Conservation (phyloP, 441 rosid species). For the Adansonia madagascariensis region DNA sequence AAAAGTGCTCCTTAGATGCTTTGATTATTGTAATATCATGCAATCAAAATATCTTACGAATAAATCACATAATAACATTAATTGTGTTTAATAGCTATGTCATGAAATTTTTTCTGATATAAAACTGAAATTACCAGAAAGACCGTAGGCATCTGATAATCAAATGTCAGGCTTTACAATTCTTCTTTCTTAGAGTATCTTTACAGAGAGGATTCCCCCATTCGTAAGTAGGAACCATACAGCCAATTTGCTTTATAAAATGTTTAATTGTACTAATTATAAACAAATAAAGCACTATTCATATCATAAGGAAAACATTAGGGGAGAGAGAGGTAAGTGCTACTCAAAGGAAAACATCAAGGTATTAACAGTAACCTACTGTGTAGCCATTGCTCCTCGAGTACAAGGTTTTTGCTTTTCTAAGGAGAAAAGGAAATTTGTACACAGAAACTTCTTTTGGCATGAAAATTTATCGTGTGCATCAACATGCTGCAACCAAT, state of each 20-base stretch:
- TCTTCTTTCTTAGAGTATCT: conserved; percentile 7
- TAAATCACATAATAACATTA: not conserved
- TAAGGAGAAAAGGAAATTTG: conserved; percentile 66
- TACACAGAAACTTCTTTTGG: conserved; percentile 52
- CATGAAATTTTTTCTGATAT: not conserved
- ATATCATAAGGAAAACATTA: not conserved
- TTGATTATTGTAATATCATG: not conserved
- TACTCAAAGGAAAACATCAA: conserved; percentile 5
- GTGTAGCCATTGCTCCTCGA: conserved; percentile 48
- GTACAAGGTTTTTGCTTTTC: conserved; percentile 62
- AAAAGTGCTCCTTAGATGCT: not conserved
- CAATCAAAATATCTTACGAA: not conserved
- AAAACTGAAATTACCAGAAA: conserved; percentile 18
- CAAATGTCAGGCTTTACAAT: conserved; percentile 9
- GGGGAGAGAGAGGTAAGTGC: not conserved
- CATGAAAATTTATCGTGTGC: conserved; percentile 45
- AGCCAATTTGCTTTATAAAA: conserved; percentile 17
- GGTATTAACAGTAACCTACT: conserved; percentile 39
- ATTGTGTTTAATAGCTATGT: not conserved
- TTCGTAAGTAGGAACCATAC: conserved; percentile 3
- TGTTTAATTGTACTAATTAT: conserved; percentile 1
- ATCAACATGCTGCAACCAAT: conserved; percentile 70
- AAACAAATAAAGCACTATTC: not conserved
- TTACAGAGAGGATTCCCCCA: not conserved
- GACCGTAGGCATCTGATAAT: not conserved